Conservation (phyloP, 306 rosid genomes). For the Lathyrus aphaca region DNA sequence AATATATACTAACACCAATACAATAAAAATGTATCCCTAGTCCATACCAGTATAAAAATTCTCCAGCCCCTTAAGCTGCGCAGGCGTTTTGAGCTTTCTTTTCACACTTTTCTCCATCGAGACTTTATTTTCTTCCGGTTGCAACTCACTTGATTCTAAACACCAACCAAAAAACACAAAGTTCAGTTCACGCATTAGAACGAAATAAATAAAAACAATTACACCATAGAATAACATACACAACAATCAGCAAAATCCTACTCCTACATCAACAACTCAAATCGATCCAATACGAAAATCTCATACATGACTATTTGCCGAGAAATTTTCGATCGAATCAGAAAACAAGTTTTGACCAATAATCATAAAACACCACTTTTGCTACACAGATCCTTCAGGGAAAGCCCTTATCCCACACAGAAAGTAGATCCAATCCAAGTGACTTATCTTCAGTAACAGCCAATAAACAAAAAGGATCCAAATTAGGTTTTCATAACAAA, state of each 20-base stretch:
- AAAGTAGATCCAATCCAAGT: conserved; percentile 45
- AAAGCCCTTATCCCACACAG: conserved; percentile 20
- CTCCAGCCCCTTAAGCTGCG: conserved; percentile 83
- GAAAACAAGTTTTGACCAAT: conserved; percentile 3
- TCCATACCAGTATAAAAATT: conserved; percentile 75
- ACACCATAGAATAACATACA: not conserved
- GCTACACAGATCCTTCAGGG: conserved; percentile 20
- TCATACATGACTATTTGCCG: conserved; percentile 18
- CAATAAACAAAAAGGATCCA: conserved; percentile 11
- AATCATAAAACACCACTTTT: conserved; percentile 10
- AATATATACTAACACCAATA: conserved; percentile 28
- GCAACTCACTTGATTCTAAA: conserved; percentile 65
- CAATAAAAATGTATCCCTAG: conserved; percentile 32
- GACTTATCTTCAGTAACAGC: conserved; percentile 11
- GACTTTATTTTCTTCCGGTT: conserved; percentile 76
- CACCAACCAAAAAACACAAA: conserved; percentile 44
- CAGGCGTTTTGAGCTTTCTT: conserved; percentile 86
- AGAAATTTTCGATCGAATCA: conserved; percentile 12
- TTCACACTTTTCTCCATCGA: conserved; percentile 67
- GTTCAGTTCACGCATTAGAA: conserved; percentile 9
- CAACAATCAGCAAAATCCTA: conserved; percentile 21
- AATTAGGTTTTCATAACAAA: conserved; percentile 26
- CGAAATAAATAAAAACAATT: not conserved
- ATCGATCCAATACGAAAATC: conserved; percentile 22
- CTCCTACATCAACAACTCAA: conserved; percentile 10